Base-by-base conservation (phyloP, 371 early-diverging fungal species). In the Capillidium rhysosporum region DNA sequence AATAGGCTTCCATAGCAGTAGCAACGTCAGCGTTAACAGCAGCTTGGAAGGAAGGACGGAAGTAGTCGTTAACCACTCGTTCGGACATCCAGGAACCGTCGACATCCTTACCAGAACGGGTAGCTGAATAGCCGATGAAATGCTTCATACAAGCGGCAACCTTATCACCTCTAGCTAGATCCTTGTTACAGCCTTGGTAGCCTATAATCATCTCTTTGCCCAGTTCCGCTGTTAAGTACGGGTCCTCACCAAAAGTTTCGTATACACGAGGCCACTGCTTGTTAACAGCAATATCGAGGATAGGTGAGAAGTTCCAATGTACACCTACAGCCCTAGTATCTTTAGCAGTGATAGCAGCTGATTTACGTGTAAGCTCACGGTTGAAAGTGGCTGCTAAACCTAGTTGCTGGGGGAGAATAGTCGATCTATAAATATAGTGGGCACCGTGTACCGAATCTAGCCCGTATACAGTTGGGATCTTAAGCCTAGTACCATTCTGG, bases 191-290 rank as follows among this genome's bases (percentile, higher is more conserved):
- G 24, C 82, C 82, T 60, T 81, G 82, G 30, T 76, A 68, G 16
- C 82, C 82, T 48, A 64, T 62, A 9, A 79, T 65, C 8, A 69
- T 60, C 21, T 73, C 71, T 16, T 56, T 55, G 0, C 73, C 77
- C 73, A 81, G 69, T 40, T 65, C 57, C 0, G 72, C 62, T 0
- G 68, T 67, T 29, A 81, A 59, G 56, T 67, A 66, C 9, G 82
- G 79, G 39, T 81, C 62, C 54, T 63, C 66, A 16, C 72, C 72
- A 64, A 71, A 70, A 46, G 65, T 66, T 48, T 81, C 80, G 57
- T 74, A 81, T 0, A 73, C 72, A 12, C 82, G 69, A 1, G 80
- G 69, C 82, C 82, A 81, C 52, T 74, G 70, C 64, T 79, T 79
- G 53, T 71, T 73, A 23, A 73, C 72, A 0, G 72, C 73, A 39